Conservation (phyloP, 306 rosid species). For the Rosa rugosa region DNA sequence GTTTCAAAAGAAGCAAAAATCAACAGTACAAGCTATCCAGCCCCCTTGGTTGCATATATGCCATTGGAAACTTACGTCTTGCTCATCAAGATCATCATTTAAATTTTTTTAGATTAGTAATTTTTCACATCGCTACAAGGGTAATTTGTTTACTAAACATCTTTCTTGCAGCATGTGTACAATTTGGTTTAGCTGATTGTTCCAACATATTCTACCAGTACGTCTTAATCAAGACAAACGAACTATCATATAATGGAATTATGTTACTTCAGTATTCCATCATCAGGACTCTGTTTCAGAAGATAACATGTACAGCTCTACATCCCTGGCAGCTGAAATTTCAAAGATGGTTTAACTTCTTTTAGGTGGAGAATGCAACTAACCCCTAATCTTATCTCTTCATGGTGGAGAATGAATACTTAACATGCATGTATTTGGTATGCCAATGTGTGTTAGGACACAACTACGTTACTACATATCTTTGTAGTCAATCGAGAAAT, state of each 20-base stretch:
- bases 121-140: background rate
- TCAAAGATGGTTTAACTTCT: conserved; percentile 2
- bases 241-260: conserved; percentile 29
- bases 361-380: background rate
- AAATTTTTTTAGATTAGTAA: background rate
- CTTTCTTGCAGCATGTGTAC: background rate
- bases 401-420: background rate
- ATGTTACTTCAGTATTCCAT: background rate
- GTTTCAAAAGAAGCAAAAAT: background rate
- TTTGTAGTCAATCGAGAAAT: background rate
- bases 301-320: conserved; percentile 1
- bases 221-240: conserved; percentile 28
- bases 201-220: conserved; percentile 2
- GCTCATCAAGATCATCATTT: background rate
- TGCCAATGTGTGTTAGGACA: background rate
- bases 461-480: background rate
- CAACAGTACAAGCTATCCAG: background rate
- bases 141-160: background rate
- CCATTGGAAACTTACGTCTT: background rate
- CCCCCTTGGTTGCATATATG: background rate
- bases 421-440: background rate
- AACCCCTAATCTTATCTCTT: background rate
- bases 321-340: conserved; percentile 9
- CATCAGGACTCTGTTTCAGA: conserved; percentile 2
- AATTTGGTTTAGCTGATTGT: background rate